Conservation (phyloP, 129 eudicot species). For the Saposhnikovia divaricata region DNA sequence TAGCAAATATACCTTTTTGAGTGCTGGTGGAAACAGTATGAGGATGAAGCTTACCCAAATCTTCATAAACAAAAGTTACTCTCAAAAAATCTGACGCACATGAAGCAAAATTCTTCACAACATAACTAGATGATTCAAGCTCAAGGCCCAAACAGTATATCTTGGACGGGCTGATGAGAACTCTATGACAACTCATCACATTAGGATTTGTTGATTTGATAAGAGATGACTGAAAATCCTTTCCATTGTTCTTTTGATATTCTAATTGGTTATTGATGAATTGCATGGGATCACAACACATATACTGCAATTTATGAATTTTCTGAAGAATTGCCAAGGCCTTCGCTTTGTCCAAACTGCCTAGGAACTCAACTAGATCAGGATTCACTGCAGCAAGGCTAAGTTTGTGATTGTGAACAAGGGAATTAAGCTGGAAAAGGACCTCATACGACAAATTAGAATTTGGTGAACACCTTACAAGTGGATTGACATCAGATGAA, state of each 20-base stretch:
- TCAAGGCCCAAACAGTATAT: slow-evolving; percentile 89
- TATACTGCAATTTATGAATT: slow-evolving; percentile 58
- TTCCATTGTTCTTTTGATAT: slow-evolving; percentile 15
- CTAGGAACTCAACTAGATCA: slow-evolving; percentile 48
- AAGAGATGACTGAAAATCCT: slow-evolving; percentile 25
- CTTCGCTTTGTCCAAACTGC: slow-evolving; percentile 37
- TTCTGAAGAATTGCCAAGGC: slow-evolving; percentile 50
- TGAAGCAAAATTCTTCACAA: slow-evolving; percentile 68
- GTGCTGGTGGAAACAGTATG: slow-evolving; percentile 41
- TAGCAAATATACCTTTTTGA: slow-evolving; percentile 62
- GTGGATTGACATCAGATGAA: slow-evolving; percentile 55
- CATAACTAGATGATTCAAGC: slow-evolving; percentile 78
- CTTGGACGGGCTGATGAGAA: slow-evolving; percentile 68
- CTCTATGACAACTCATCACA: slow-evolving; percentile 82
- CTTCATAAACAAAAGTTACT: slow-evolving; percentile 94
- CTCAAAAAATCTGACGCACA: slow-evolving; percentile 74
- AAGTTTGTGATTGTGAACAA: slow-evolving; percentile 66
- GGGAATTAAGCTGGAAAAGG: slow-evolving; percentile 86
- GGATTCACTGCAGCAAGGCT: slow-evolving; percentile 56
- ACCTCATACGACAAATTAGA: slow-evolving; percentile 51
- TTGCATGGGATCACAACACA: slow-evolving; percentile 70
- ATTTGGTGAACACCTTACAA: slow-evolving; percentile 32
- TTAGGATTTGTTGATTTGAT: slow-evolving; percentile 39
- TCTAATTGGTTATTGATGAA: slow-evolving; percentile 33
- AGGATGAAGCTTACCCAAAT: slow-evolving; percentile 71